Percentiles rank a stretch among this genome's conserved stretches.
Conservation (phyloP, 108 stramenopile genomes). For the Stephanodiscus minutulus region DNA sequence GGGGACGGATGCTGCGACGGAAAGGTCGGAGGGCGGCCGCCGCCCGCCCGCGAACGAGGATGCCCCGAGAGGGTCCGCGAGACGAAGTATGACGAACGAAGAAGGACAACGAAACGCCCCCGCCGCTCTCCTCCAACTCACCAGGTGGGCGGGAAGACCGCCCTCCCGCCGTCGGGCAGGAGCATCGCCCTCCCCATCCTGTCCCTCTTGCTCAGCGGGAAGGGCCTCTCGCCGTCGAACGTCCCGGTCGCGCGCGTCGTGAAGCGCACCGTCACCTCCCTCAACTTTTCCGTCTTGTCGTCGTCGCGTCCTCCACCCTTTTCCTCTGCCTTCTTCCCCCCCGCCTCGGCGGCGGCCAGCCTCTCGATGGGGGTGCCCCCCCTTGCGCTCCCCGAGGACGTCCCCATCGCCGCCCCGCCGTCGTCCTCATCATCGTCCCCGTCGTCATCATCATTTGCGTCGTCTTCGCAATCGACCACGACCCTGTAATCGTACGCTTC, state of each 20-base stretch:
- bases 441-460: not conserved
- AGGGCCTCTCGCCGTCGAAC: constrained; percentile 34
- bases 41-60: too few relatives aligned
- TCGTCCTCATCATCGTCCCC: constrained; percentile 4
- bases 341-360: too few relatives aligned
- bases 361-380: not conserved
- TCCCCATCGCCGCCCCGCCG: too few relatives aligned
- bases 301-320: constrained; percentile 13
- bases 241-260: constrained; percentile 54
- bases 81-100: too few relatives aligned
- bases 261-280: constrained; percentile 51
- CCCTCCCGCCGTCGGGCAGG: constrained; percentile 46
- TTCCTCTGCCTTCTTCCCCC: too few relatives aligned
- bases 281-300: constrained; percentile 2
- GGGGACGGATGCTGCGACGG: too few relatives aligned
- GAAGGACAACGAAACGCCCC: too few relatives aligned
- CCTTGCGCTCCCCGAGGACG: too few relatives aligned
- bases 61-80: too few relatives aligned
- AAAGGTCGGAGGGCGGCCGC: too few relatives aligned
- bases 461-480: not conserved
- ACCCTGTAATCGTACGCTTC: not conserved
- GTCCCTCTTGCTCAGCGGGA: constrained; percentile 40
- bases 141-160: constrained; percentile 59
- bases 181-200: constrained; percentile 4
- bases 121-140: too few relatives aligned